Evolutionary conservation across 108 stramenopile genomes (phyloP).

Genomic region (Cylindrotheca closterium): DNA sequence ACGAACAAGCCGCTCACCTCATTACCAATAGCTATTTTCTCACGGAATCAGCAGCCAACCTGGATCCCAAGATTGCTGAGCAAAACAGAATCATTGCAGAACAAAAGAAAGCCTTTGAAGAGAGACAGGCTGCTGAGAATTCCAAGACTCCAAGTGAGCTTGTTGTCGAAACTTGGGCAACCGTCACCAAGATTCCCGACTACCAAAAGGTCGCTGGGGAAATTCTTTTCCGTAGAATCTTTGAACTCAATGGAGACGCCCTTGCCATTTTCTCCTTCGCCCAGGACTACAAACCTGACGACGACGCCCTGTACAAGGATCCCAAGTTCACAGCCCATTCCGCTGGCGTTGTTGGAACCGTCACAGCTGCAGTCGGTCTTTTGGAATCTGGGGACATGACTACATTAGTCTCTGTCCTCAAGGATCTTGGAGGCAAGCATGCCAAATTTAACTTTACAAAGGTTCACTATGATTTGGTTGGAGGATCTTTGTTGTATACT

Average conservation of each 20-base stretch:
- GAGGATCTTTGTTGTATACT: constrained; percentile 21
- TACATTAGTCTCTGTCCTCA: constrained; percentile 3
- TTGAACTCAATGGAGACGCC: constrained; percentile 15
- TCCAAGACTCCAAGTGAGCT: background rate
- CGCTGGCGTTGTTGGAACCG: constrained; percentile 13
- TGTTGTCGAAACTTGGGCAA: constrained; percentile 24
- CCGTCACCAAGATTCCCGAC: constrained; percentile 24
- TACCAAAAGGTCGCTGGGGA: constrained; percentile 39
- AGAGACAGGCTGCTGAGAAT: background rate
- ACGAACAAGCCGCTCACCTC: background rate
- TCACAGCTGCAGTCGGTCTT: constrained; percentile 15
- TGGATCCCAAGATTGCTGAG: background rate
- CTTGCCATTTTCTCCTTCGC: constrained; percentile 8
- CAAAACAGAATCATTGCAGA: background rate
- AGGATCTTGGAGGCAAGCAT: constrained; percentile 18
- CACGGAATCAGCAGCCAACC: background rate
- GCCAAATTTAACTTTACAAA: constrained; percentile 4
- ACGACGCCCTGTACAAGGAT: constrained; percentile 20
- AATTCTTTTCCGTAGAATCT: constrained; percentile 24
- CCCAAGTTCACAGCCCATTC: constrained; percentile 17
- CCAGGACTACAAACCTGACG: constrained; percentile 9
- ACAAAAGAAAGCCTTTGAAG: background rate
- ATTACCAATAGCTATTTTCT: background rate
- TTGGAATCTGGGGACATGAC: constrained; percentile 17
- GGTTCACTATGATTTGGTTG: constrained; percentile 30